Base-by-base conservation (phyloP, 2,329 filamentous ascomycete genomes). In the Aspergillus carbonarius region DNA sequence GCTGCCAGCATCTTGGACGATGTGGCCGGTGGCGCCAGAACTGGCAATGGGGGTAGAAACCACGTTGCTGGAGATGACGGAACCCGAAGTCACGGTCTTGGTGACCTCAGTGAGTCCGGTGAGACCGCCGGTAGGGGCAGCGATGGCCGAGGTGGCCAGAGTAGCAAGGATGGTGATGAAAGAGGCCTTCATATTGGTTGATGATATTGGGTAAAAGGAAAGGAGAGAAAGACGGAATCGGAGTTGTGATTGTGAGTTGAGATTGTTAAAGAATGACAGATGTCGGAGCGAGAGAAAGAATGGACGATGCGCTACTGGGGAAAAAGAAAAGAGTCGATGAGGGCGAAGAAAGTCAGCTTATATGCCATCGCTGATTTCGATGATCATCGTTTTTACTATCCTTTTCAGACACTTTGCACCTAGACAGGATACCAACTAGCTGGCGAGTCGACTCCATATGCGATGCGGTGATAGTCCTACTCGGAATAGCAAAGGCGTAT, bases 1-100 rank as follows among this genome's bases (percentile, higher is more conserved):
- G 44, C 68, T 66, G 39, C 67, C 68, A 30, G 67, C 63, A 55
- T 72, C 60, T 65, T 68, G 63, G 47, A 72, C 60, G 30, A 73
- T 13, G 47, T 70, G 60, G 25, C 70, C 69, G 50, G 61, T 62
- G 57, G 65, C 55, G 52, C 37, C 44, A 46, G 59, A 58, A 54
- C 61, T 60, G 39, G 57, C 32, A 52, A 47, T 34, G 35, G 59
- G 13, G 55, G 42, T 46, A 44, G 60, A 18, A 47, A 53, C 42
- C 15, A 50, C 20, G 48, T 50, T 46, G 48, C 35, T 20, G 51
- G 64, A 42, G 48, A 48, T 30, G 35, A 40, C n/a, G 46, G 64
- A 44, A 61, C 65, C 20, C 37, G 60, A 39, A 51, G 59, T 58
- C 35, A 66, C 58, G 15, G 57, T 18, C 39, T 63, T 61, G 58